Evolutionary conservation across 2,329 filamentous ascomycete genomes (phyloP), one percentile per base, ranked within the genome.

Genomic region (Clathrospora elynae): DNA sequence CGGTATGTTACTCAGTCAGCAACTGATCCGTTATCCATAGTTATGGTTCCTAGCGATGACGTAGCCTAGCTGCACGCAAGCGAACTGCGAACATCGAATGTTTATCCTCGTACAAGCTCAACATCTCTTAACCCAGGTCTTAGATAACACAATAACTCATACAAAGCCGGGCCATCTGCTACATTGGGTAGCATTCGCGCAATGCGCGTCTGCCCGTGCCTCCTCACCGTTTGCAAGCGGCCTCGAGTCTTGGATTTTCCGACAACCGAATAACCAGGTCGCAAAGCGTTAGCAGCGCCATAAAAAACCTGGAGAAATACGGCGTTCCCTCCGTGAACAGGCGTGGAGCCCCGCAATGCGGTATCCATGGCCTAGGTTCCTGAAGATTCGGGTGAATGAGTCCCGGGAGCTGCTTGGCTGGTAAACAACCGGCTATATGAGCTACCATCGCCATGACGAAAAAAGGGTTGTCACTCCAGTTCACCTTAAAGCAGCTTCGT

Each of bases 341-440:
- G 20, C 49, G 54, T 51, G 54, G 53, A 59, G 53, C 59, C 61
- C 59, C 57, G 57, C 60, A 55, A 38, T 28, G 24, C 17, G 42
- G 43, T 39, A 35, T 44, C 19, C 17, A 34, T 23, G 41, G 42
- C 31, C 42, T 36, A 35, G 34, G 52, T 60, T 55, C 49, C 54
- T 59, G 55, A 39, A 26, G 20, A 36, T 51, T 62, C 60, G 61
- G 57, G 51, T 38, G 50, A 62, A 49, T 43, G 41, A 19, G 26
- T 19, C 37, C 55, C 61, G 57, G 59, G 42, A 35, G 34, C 32
- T 46, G 40, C 61, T 65, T 62, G 61, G 61, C 61, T 47, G 22
- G 42, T 42, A 36, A 39, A 36, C 40, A 44, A 31, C 42, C 45
- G 45, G 43, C 35, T 59, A 61, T 60, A 57, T 47, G 50, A 53